A percentile compares a stretch with the other conserved stretches of the same genome.
Conservation (phyloP, 2,329 filamentous ascomycete genomes). For the Stachybotrys chlorohalonatus region DNA sequence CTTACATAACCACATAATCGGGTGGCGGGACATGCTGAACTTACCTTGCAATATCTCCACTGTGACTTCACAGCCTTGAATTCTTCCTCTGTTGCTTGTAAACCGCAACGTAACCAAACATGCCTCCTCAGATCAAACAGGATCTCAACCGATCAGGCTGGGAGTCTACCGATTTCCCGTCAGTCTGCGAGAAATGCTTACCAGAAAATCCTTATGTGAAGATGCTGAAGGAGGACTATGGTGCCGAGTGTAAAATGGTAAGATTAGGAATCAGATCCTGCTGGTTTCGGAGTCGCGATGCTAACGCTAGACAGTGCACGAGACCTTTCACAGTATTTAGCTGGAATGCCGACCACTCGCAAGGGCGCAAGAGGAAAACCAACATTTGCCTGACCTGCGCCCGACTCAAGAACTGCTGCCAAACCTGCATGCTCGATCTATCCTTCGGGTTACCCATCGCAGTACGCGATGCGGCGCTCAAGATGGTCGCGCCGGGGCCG, state of each 20-base stretch:
- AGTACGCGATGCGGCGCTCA: conserved; percentile 89
- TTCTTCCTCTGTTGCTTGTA: neutral
- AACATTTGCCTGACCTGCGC: conserved; percentile 96
- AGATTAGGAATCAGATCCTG: conserved; percentile 5
- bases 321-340: conserved; percentile 92
- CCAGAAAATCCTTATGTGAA: conserved; percentile 97
- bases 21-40: neutral
- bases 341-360: conserved; percentile 87
- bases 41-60: neutral
- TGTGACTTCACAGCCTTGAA: neutral
- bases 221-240: conserved; percentile 97
- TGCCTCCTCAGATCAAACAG: conserved; percentile 91
- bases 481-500: conserved; percentile 94
- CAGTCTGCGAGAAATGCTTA: conserved; percentile 84
- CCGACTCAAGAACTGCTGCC: conserved; percentile 95
- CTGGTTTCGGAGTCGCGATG: neutral
- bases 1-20: neutral
- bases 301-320: conserved; percentile 50
- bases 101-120: conserved; percentile 20
- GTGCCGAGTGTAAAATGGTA: conserved; percentile 69
- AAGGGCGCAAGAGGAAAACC: conserved; percentile 81
- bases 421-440: conserved; percentile 97
- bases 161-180: conserved; percentile 88
- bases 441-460: conserved; percentile 93
- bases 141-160: conserved; percentile 92